Evolutionary conservation across 1,284 basidiomycete genomes (phyloP).

Genomic region (Termitomyces sp.): DNA sequence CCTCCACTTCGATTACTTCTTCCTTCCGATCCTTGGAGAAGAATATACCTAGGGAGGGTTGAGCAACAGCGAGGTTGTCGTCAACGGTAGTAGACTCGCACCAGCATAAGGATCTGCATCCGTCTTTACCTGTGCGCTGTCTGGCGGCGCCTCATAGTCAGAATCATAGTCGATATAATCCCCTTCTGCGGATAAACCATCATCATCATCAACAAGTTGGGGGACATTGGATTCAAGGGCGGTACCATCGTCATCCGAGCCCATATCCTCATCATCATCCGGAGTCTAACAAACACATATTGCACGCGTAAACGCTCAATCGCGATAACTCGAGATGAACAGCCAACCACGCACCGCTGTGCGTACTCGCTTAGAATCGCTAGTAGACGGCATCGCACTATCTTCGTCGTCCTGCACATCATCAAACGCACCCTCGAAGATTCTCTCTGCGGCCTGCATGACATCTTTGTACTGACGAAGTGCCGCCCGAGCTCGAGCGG

Average conservation of each 20-base stretch:
- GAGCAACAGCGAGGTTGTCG: not conserved
- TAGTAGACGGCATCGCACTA: conserved; percentile 28
- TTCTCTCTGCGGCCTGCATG: conserved; percentile 83
- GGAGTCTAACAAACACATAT: conserved; percentile 55
- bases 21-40: conserved; percentile 88
- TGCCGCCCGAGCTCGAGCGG: conserved; percentile 73
- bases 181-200: conserved; percentile 30
- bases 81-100: conserved; percentile 21
- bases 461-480: conserved; percentile 76
- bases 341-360: conserved; percentile 18
- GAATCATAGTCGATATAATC: conserved; percentile 76
- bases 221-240: too few species aligned
- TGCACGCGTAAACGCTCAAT: not conserved
- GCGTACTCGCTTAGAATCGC: conserved; percentile 16
- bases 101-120: conserved; percentile 85
- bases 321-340: too few species aligned
- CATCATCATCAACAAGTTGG: not conserved
- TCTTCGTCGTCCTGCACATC: conserved; percentile 62
- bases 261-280: conserved; percentile 35
- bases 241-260: conserved; percentile 42
- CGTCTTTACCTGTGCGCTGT: conserved; percentile 28
- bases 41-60: conserved; percentile 61
- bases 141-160: conserved; percentile 52
- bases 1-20: conserved; percentile 82
- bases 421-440: conserved; percentile 79